A percentile compares a stretch with the other conserved stretches of the same genome.
Conservation (phyloP, 108 stramenopile species). For the Cyclostephanos tholiformis region DNA sequence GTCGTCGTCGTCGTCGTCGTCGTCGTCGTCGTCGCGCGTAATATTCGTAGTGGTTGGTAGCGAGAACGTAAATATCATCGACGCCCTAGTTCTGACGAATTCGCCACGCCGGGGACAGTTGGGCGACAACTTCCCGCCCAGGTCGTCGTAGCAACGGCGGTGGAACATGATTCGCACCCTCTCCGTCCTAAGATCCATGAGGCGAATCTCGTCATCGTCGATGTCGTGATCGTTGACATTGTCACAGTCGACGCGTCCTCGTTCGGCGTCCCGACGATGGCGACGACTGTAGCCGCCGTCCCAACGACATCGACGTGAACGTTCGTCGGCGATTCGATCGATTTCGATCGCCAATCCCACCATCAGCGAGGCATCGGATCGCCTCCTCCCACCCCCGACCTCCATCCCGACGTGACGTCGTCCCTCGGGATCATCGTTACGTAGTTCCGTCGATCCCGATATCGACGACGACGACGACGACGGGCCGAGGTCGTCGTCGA, state of each 20-base stretch:
- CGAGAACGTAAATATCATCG: conserved; percentile 56
- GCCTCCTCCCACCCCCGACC: background rate
- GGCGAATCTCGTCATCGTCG: conserved; percentile 12
- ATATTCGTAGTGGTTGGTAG: conserved; percentile 23
- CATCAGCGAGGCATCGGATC: conserved; percentile 43
- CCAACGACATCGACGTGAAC: no score
- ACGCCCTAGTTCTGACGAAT: conserved; percentile 20
- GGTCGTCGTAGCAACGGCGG: background rate
- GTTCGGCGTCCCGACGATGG: no score
- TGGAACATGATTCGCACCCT: conserved; percentile 30
- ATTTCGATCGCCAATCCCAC: conserved; percentile 41
- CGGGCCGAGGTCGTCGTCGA: no score
- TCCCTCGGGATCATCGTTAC: no score
- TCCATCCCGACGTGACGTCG: no score
- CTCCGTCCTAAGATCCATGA: conserved; percentile 39
- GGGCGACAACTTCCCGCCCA: background rate
- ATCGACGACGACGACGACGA: no score
- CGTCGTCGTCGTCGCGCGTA: background rate
- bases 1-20: background rate
- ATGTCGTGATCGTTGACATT: no score
- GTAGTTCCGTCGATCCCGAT: no score
- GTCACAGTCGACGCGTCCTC: no score
- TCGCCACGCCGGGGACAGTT: background rate
- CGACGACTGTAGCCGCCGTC: no score
- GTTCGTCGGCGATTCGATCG: conserved; percentile 7